Evolutionary conservation across 352 stramenopile genomes (phyloP).

Genomic region (Globisporangium abappressorium): DNA sequence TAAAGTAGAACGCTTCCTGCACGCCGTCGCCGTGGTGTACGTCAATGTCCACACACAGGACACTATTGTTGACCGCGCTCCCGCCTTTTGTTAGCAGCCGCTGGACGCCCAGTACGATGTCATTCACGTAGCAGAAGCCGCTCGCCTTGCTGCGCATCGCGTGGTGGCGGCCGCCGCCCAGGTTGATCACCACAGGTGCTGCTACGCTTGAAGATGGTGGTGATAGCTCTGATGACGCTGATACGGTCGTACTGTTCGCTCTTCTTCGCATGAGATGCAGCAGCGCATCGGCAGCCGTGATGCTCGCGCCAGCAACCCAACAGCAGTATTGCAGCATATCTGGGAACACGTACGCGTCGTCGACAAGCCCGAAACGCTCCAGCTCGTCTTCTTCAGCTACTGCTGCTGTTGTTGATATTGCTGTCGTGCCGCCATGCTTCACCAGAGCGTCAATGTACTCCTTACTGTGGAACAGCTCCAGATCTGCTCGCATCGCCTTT

Average conservation of each 20-base stretch:
- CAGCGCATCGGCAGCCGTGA: conserved; percentile 59
- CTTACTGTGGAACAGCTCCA: conserved; percentile 36
- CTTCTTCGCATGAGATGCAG: conserved; percentile 23
- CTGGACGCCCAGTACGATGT: conserved; percentile 55
- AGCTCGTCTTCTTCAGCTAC: conserved; percentile 9
- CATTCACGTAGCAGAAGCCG: conserved; percentile 77
- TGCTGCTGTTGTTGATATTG: neutral
- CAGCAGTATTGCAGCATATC: conserved; percentile 59
- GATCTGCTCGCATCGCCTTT: conserved; percentile 23
- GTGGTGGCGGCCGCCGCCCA: conserved; percentile 62
- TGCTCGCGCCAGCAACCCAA: conserved; percentile 47
- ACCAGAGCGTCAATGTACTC: conserved; percentile 36
- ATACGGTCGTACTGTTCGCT: neutral
- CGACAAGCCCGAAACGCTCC: conserved; percentile 49
- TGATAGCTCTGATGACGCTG: neutral
- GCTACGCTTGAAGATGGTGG: neutral
- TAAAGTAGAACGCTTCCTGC: conserved; percentile 60
- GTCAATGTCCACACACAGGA: conserved; percentile 59
- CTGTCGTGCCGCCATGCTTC: neutral
- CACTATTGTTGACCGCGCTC: conserved; percentile 14
- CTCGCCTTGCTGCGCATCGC: conserved; percentile 51
- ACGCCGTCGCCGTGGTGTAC: conserved; percentile 62
- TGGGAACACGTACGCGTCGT: conserved; percentile 56
- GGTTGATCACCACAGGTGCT: conserved; percentile 38
- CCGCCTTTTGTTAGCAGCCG: conserved; percentile 17